These are phyloP conservation scores for Balamuthia mandrillaris DNA, from an alignment of 208 protist genomes.

Conservation along the genomic window DNA sequence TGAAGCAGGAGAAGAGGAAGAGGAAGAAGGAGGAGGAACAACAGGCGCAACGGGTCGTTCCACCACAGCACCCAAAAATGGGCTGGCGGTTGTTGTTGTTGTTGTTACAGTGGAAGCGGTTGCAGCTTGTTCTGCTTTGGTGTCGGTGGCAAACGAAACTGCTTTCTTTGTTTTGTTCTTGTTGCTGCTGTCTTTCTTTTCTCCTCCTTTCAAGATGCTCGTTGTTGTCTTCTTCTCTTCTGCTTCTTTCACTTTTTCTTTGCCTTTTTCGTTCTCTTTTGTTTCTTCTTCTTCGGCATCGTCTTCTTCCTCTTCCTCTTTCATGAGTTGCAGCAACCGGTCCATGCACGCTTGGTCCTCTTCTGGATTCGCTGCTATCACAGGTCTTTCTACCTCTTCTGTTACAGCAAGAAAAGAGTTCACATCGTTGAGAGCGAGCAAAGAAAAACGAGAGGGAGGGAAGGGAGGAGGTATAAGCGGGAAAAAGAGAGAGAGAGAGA, in stretches of 20 bases:
- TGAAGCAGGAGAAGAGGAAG: no score
- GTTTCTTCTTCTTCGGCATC: neutral
- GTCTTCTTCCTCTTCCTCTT: conserved; percentile 3
- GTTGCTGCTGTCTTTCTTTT: neutral
- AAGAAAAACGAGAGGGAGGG: neutral
- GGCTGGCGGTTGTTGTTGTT: no score
- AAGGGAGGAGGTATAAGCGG: neutral
- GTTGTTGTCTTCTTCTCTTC: neutral
- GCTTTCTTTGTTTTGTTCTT: no score
- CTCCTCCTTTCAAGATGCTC: neutral
- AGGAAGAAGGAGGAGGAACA: no score
- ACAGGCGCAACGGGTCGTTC: no score
- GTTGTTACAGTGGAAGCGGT: no score
- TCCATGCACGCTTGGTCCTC: conserved; percentile 1
- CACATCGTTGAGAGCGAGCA: no score
- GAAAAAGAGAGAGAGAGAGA: neutral
- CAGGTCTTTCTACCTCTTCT: neutral
- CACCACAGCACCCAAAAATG: no score
- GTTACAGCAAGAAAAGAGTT: no score
- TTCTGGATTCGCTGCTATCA: neutral
- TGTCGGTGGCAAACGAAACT: no score
- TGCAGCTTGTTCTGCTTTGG: no score
- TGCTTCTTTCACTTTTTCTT: neutral
- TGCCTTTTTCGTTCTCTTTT: neutral
- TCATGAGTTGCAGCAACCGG: conserved; percentile 11